A percentile compares a stretch with the other conserved stretches of the same genome.
Evolutionary conservation across 1,284 basidiomycete genomes (phyloP).

Genomic region (Entoloma clypeatum): DNA sequence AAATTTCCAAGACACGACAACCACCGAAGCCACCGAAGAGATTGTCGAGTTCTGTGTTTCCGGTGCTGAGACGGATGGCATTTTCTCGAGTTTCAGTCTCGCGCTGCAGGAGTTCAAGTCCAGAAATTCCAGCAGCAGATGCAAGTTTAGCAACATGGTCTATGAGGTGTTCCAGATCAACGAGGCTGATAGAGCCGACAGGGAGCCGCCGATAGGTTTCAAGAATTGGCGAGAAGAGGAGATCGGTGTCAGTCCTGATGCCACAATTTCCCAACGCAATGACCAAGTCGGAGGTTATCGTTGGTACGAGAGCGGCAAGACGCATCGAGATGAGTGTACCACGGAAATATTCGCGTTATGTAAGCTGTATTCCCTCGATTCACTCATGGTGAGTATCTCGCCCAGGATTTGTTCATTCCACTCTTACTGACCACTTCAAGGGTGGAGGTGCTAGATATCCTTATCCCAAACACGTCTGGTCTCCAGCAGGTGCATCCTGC

Average conservation of each 20-base stretch:
- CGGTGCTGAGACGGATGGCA: slow-evolving; percentile 30
- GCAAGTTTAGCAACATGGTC: slow-evolving; percentile 35
- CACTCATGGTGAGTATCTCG: slow-evolving; percentile 24
- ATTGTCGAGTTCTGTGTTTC: slow-evolving; percentile 45
- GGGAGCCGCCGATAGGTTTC: slow-evolving; percentile 51
- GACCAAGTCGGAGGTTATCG: slow-evolving; percentile 30
- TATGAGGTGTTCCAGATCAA: slow-evolving; percentile 43
- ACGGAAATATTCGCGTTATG: slow-evolving; percentile 19
- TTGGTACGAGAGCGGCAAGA: slow-evolving; percentile 31
- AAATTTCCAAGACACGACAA: slow-evolving; percentile 56
- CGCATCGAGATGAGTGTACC: too few relatives aligned
- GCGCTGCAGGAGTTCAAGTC: slow-evolving; percentile 34
- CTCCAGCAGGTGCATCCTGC: slow-evolving; percentile 51
- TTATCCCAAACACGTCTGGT: slow-evolving; percentile 70
- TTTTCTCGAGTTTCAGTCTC: slow-evolving; percentile 20
- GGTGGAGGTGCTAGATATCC: slow-evolving; percentile 67
- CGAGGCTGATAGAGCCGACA: slow-evolving; percentile 40
- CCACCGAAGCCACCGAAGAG: slow-evolving; percentile 47
- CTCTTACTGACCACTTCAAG: slow-evolving; percentile 28
- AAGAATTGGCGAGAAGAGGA: slow-evolving; percentile 48
- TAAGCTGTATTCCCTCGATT: slow-evolving; percentile 10
- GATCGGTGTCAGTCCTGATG: slow-evolving; percentile 54
- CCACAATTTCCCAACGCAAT: slow-evolving; percentile 36
- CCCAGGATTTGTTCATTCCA: neutral
- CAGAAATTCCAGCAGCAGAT: slow-evolving; percentile 42